Evolutionary conservation across 768 basidiomycete species (phyloP).

Genomic region (Asterophora lycoperdoides): DNA sequence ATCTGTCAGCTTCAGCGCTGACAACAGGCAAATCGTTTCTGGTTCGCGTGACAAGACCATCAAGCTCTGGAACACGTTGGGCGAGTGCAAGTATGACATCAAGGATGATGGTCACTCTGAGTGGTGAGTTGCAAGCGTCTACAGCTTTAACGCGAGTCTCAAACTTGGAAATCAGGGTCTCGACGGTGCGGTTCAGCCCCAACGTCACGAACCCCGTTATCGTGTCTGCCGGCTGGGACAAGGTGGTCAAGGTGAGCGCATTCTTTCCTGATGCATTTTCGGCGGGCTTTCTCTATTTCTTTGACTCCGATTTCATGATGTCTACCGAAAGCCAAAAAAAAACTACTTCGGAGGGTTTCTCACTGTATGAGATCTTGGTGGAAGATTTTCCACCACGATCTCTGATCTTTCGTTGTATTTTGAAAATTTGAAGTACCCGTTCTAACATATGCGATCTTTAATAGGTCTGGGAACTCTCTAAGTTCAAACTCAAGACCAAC

Average conservation of each 20-base stretch:
- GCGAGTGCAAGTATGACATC: slow-evolving; percentile 99
- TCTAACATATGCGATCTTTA: slow-evolving; percentile 10
- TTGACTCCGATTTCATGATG: slow-evolving; percentile 28
- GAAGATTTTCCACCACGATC: slow-evolving; percentile 75
- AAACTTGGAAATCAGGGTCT: slow-evolving; percentile 62
- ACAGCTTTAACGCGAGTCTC: slow-evolving; percentile 12
- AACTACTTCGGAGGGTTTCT: slow-evolving; percentile 81
- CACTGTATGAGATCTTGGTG: slow-evolving; percentile 70
- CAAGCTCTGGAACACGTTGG: slow-evolving; percentile 99
- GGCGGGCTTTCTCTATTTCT: neutral
- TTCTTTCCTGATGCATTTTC: slow-evolving; percentile 2
- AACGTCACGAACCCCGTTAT: slow-evolving; percentile 97
- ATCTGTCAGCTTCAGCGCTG: slow-evolving; percentile 98
- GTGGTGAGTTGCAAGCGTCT: slow-evolving; percentile 51
- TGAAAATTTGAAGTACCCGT: slow-evolving; percentile 17
- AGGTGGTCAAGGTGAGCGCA: slow-evolving; percentile 91
- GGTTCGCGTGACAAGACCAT: slow-evolving; percentile 96
- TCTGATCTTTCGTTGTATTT: slow-evolving; percentile 48
- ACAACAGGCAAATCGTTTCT: slow-evolving; percentile 99
- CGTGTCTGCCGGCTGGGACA: slow-evolving; percentile 99
- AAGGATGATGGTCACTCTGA: slow-evolving; percentile 98
- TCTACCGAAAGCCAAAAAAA: slow-evolving; percentile 33
- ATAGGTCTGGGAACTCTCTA: slow-evolving; percentile 99
- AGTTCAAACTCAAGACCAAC: slow-evolving; percentile 99
- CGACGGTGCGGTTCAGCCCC: slow-evolving; percentile 98